These are phyloP conservation scores for Trametes cingulata DNA, from an alignment of 768 basidiomycete species.

Conservation along the genomic window DNA sequence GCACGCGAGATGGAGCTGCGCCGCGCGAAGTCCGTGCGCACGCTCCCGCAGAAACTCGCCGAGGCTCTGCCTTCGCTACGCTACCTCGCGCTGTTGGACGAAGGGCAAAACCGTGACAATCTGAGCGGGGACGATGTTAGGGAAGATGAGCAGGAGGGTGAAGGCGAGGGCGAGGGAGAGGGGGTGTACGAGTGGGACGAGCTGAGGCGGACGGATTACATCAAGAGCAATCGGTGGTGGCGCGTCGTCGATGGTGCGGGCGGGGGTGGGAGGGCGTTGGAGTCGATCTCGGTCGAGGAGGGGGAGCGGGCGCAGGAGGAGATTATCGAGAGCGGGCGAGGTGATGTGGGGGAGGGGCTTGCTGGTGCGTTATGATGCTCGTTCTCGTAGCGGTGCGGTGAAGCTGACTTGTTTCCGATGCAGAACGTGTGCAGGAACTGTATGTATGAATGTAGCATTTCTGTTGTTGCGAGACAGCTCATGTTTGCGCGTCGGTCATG, in stretches of 20 bases:
- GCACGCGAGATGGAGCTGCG: neutral
- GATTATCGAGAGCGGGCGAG: neutral
- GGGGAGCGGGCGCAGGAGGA: neutral
- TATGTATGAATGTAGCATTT: too few species aligned
- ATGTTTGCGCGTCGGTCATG: too few species aligned
- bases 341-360: too few species aligned
- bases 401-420: too few species aligned
- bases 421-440: too few species aligned
- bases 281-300: constrained; percentile 1
- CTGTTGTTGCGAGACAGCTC: too few species aligned
- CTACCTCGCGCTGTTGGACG: constrained; percentile 2
- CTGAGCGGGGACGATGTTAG: too few species aligned
- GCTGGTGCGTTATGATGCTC: too few species aligned
- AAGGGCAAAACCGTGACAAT: neutral
- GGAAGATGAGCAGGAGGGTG: too few species aligned
- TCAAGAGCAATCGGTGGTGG: neutral
- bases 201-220: neutral
- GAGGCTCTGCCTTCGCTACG: neutral
- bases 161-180: neutral
- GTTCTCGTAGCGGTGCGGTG: too few species aligned
- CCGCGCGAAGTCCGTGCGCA: neutral
- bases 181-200: constrained; percentile 1
- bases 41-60: neutral
- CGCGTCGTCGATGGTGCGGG: neutral
- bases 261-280: neutral